These are phyloP conservation scores for Boeremia exigua DNA, from an alignment of 2,329 filamentous ascomycete genomes.

Conservation along the genomic window DNA sequence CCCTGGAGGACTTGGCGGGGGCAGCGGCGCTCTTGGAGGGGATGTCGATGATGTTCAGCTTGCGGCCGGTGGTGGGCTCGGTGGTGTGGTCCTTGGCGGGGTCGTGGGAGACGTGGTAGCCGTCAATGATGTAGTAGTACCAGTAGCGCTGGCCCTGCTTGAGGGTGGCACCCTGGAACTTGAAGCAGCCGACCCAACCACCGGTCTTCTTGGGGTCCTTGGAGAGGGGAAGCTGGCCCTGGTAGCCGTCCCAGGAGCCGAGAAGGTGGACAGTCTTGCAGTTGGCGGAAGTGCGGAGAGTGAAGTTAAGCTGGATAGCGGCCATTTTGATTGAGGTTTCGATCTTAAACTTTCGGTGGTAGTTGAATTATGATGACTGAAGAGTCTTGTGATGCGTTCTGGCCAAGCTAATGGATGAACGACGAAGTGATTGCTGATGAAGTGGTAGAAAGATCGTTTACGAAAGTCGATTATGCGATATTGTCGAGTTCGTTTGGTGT, in stretches of 20 bases:
- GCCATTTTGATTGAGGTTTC: conserved; percentile 66
- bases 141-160: conserved; percentile 93
- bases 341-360: conserved; percentile 32
- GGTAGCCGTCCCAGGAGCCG: conserved; percentile 98
- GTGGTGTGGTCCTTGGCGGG: conserved; percentile 86
- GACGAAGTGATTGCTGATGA: conserved; percentile 39
- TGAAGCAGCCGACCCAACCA: conserved; percentile 95
- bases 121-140: conserved; percentile 99
- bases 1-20: conserved; percentile 49
- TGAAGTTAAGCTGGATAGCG: conserved; percentile 91
- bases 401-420: conserved; percentile 49
- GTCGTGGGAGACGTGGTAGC: conserved; percentile 97
- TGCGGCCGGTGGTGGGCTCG: conserved; percentile 95
- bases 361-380: conserved; percentile 33
- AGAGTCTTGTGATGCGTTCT: conserved; percentile 37
- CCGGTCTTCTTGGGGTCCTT: conserved; percentile 89
- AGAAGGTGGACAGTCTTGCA: conserved; percentile 98
- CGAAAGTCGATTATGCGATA: conserved; percentile 34
- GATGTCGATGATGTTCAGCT: conserved; percentile 96
- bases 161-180: conserved; percentile 86
- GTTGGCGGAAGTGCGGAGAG: conserved; percentile 91
- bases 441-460: conserved; percentile 42
- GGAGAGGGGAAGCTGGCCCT: conserved; percentile 90
- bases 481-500: conserved; percentile 33
- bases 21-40: conserved; percentile 60